Percentiles rank a stretch among this genome's conserved stretches.
These are phyloP conservation scores for Neurospora hispaniola DNA, from an alignment of 495 filamentous ascomycete species.

Conservation along the genomic window DNA sequence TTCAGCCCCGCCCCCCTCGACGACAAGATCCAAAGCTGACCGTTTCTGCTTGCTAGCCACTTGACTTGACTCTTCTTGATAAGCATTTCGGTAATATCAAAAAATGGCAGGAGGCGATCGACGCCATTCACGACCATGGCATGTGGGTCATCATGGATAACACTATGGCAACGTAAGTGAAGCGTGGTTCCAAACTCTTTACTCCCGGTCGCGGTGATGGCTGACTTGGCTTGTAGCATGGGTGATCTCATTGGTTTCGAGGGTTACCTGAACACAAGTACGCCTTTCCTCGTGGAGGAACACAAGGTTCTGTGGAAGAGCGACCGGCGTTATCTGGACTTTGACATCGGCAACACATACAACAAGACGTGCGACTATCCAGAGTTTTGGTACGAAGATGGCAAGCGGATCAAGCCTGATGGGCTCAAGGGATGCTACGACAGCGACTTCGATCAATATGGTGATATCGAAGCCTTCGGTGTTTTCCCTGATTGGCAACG, in stretches of 20 bases:
- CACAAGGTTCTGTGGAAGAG: constrained; percentile 51
- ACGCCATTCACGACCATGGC: constrained; percentile 51
- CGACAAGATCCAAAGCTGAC: background rate
- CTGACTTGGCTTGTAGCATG: constrained; percentile 31
- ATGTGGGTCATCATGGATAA: constrained; percentile 70
- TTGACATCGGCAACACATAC: constrained; percentile 47
- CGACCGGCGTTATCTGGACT: constrained; percentile 51
- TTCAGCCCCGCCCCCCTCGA: background rate
- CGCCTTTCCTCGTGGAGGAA: constrained; percentile 47
- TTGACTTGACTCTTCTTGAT: constrained; percentile 62
- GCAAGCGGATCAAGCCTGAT: constrained; percentile 38
- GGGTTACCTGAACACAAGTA: constrained; percentile 53
- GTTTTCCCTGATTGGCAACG: constrained; percentile 56
- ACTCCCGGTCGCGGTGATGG: background rate
- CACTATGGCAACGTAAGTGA: constrained; percentile 49
- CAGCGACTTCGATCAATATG: constrained; percentile 64
- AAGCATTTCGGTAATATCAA: constrained; percentile 56
- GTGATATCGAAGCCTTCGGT: constrained; percentile 59
- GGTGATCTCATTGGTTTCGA: constrained; percentile 61
- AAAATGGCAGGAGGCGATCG: constrained; percentile 52
- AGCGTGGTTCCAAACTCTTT: background rate
- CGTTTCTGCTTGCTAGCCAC: constrained; percentile 28
- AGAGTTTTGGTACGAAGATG: constrained; percentile 56
- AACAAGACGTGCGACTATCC: constrained; percentile 53
- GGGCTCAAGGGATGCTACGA: constrained; percentile 52